Evolutionary conservation across 257 asterid species (phyloP).

Genomic region (Solanum bukasovii): DNA sequence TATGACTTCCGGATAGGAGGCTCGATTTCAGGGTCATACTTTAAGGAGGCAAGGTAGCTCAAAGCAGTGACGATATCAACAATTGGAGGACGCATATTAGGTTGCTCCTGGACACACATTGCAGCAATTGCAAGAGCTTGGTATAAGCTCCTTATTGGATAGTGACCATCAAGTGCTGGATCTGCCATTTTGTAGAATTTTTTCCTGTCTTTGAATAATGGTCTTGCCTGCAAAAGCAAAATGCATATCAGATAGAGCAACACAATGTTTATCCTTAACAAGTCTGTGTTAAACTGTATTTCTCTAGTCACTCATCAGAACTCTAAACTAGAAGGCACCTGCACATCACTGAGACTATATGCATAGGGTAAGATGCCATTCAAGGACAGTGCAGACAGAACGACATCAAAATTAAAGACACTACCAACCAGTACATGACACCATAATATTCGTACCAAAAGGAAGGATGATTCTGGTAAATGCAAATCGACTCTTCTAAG

Average conservation of each 20-base stretch:
- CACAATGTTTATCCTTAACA: background rate
- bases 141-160: conserved; percentile 47
- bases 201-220: conserved; percentile 52
- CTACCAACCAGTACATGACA: background rate
- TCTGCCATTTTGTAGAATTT: conserved; percentile 57
- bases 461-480: background rate
- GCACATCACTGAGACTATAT: background rate
- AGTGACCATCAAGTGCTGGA: conserved; percentile 44
- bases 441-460: background rate
- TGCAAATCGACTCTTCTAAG: background rate
- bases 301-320: background rate
- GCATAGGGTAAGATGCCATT: background rate
- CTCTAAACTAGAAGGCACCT: background rate
- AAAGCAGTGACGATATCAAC: conserved; percentile 48
- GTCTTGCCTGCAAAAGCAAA: conserved; percentile 37
- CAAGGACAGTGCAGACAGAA: background rate
- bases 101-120: conserved; percentile 54
- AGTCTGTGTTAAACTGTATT: background rate
- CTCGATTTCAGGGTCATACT: conserved; percentile 23
- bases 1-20: background rate
- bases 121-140: conserved; percentile 70
- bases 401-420: background rate
- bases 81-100: conserved; percentile 39
- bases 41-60: conserved; percentile 45
- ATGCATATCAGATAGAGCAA: background rate